phyloP scores from a whole-genome alignment of 768 basidiomycete species.

The Leucosporidium yakuticum region DNA sequence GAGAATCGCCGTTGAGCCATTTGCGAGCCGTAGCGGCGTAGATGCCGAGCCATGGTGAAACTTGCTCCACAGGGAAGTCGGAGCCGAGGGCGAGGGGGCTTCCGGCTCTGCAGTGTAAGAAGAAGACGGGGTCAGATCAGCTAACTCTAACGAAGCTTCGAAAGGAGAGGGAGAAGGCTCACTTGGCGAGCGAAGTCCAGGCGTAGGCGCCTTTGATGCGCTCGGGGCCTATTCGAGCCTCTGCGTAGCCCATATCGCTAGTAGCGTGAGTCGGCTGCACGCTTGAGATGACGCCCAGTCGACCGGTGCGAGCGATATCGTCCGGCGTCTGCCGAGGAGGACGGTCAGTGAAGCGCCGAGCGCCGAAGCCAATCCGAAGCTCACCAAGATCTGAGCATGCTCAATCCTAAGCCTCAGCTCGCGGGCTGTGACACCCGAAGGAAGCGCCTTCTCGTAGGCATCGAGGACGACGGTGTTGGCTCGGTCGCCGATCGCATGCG shows the following conservation, averaged over 20 bases:
- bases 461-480: slow-evolving; percentile 78
- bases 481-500: slow-evolving; percentile 55
- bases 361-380: background rate
- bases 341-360: background rate
- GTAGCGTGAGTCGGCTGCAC: slow-evolving; percentile 87
- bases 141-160: background rate
- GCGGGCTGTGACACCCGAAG: background rate
- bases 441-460: slow-evolving; percentile 59
- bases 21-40: slow-evolving; percentile 80
- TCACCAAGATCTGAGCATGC: slow-evolving; percentile 77
- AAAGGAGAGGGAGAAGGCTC: slow-evolving; percentile 34
- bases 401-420: slow-evolving; percentile 67
- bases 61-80: slow-evolving; percentile 87
- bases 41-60: slow-evolving; percentile 83
- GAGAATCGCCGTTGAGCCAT: slow-evolving; percentile 61
- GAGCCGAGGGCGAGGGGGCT: slow-evolving; percentile 71
- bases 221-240: slow-evolving; percentile 68
- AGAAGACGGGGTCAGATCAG: background rate
- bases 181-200: slow-evolving; percentile 72
- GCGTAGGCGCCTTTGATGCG: slow-evolving; percentile 85
- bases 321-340: slow-evolving; percentile 44
- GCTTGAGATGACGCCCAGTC: slow-evolving; percentile 77
- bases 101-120: slow-evolving; percentile 37
- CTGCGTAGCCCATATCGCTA: slow-evolving; percentile 90
- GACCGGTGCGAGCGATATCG: slow-evolving; percentile 65